These are phyloP conservation scores for Candida gorgasii DNA, from an alignment of 805 yeast genomes.

Conservation along the genomic window DNA sequence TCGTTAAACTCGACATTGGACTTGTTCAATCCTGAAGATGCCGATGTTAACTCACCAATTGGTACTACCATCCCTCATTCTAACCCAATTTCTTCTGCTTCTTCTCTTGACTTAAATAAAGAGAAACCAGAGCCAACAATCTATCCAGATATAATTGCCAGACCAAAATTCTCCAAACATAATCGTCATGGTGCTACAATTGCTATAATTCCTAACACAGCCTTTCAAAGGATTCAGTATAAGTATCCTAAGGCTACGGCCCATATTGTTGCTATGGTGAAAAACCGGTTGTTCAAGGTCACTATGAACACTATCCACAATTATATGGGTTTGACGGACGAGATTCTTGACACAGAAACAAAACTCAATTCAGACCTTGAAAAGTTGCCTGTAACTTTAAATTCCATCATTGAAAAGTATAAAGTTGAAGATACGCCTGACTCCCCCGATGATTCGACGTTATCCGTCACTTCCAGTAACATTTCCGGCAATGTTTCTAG, in stretches of 20 bases:
- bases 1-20: slow-evolving; percentile 80
- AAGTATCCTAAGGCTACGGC: slow-evolving; percentile 89
- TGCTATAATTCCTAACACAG: slow-evolving; percentile 85
- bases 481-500: slow-evolving; percentile 4
- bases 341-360: slow-evolving; percentile 75
- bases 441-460: background rate
- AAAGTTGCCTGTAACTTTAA: slow-evolving; percentile 63
- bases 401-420: slow-evolving; percentile 52
- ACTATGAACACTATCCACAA: slow-evolving; percentile 88
- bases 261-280: slow-evolving; percentile 89
- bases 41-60: background rate
- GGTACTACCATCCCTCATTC: slow-evolving; percentile 1
- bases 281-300: slow-evolving; percentile 83
- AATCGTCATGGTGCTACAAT: slow-evolving; percentile 60
- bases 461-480: background rate
- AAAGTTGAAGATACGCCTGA: slow-evolving; percentile 8
- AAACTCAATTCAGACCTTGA: slow-evolving; percentile 50
- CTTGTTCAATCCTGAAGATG: slow-evolving; percentile 47
- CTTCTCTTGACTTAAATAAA: slow-evolving; percentile 14
- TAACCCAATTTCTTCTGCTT: slow-evolving; percentile 11
- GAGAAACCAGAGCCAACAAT: slow-evolving; percentile 1
- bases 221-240: slow-evolving; percentile 68
- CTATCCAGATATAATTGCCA: slow-evolving; percentile 58
- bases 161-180: slow-evolving; percentile 47
- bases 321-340: slow-evolving; percentile 81